Conservation (phyloP, 768 basidiomycete genomes). For the Calvatia gigantea region DNA sequence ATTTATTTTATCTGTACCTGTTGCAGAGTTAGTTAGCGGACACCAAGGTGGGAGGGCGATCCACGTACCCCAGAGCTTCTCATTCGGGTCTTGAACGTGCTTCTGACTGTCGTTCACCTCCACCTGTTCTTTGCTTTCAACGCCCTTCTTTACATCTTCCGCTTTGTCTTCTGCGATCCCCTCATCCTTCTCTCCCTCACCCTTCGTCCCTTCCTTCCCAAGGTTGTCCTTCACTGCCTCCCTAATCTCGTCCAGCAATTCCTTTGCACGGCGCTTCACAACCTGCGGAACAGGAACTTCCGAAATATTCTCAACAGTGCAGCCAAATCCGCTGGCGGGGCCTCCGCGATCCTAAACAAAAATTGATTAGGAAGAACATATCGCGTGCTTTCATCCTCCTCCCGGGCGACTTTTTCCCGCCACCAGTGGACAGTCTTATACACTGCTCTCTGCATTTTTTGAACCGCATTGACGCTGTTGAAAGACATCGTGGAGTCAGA, state of each 20-base stretch:
- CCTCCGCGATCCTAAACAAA: slow-evolving; percentile 71
- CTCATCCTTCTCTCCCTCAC: slow-evolving; percentile 12
- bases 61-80: slow-evolving; percentile 23
- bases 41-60: not conserved
- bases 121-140: slow-evolving; percentile 13
- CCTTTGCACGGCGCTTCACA: slow-evolving; percentile 56
- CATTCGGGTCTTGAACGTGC: slow-evolving; percentile 20
- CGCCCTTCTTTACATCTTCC: slow-evolving; percentile 13
- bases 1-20: slow-evolving; percentile 9
- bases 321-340: slow-evolving; percentile 62
- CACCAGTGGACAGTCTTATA: slow-evolving; percentile 76
- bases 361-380: slow-evolving; percentile 73
- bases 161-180: slow-evolving; percentile 21
- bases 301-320: slow-evolving; percentile 58
- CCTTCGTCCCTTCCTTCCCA: slow-evolving; percentile 7
- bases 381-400: slow-evolving; percentile 85
- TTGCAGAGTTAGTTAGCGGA: not conserved
- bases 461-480: slow-evolving; percentile 28
- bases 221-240: slow-evolving; percentile 38
- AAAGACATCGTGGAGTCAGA: not conserved
- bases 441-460: slow-evolving; percentile 51
- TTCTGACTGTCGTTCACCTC: slow-evolving; percentile 10
- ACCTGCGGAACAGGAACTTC: slow-evolving; percentile 54
- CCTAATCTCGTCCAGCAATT: slow-evolving; percentile 61
- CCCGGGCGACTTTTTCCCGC: slow-evolving; percentile 75